These are phyloP conservation scores for Tuctoria greenei DNA, from an alignment of 176 grass and related monocot genomes.

Conservation along the genomic window DNA sequence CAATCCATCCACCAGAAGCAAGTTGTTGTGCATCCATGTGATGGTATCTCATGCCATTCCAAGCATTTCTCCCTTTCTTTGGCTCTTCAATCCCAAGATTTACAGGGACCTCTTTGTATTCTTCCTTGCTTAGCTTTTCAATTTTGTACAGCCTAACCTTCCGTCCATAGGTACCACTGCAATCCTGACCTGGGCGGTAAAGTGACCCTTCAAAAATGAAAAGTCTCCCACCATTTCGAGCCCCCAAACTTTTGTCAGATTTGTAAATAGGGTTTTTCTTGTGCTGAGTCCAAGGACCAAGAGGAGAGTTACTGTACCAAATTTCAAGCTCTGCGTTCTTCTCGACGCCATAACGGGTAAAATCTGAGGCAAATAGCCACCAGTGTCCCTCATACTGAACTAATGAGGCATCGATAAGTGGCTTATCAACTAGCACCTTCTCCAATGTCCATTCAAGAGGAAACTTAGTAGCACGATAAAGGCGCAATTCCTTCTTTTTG, in stretches of 20 bases:
- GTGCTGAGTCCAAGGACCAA: conserved; percentile 95
- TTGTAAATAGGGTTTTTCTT: conserved; percentile 89
- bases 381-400: conserved; percentile 69
- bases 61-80: conserved; percentile 89
- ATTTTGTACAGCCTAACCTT: conserved; percentile 72
- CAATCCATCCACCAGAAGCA: conserved; percentile 82
- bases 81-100: conserved; percentile 72
- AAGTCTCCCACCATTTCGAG: conserved; percentile 87
- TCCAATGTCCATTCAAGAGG: conserved; percentile 93
- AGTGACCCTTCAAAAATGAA: conserved; percentile 81
- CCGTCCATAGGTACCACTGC: conserved; percentile 82
- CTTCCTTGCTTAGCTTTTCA: conserved; percentile 88
- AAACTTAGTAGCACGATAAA: conserved; percentile 91
- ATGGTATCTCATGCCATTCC: conserved; percentile 98
- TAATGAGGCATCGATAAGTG: conserved; percentile 77
- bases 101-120: conserved; percentile 77
- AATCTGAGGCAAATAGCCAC: conserved; percentile 93
- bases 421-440: conserved; percentile 82
- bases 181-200: conserved; percentile 92
- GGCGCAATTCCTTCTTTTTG: conserved; percentile 87
- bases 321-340: conserved; percentile 99
- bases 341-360: conserved; percentile 74
- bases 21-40: conserved; percentile 84
- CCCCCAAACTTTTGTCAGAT: conserved; percentile 88
- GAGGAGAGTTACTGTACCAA: conserved; percentile 81